A percentile compares a stretch with the other conserved stretches of the same genome.
These are phyloP conservation scores for Raffaelea ambrosiae DNA, from an alignment of 2,329 filamentous ascomycete species.

Conservation along the genomic window DNA sequence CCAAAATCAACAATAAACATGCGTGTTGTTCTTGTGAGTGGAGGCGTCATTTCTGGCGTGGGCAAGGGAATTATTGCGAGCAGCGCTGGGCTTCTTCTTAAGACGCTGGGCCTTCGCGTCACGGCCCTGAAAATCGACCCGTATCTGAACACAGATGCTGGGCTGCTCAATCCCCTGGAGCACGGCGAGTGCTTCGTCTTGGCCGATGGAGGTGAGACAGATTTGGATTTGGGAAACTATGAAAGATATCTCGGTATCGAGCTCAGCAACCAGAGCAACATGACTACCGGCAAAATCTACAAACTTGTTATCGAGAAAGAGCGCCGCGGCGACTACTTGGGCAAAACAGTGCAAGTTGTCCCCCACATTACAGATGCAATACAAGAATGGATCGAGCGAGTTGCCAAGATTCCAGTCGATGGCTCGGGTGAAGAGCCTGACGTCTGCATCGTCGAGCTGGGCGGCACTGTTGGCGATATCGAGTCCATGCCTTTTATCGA, in stretches of 20 bases:
- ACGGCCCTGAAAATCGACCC: constrained; percentile 43
- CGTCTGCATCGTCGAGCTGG: constrained; percentile 70
- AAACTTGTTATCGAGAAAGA: constrained; percentile 71
- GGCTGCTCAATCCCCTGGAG: constrained; percentile 29
- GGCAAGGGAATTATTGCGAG: constrained; percentile 17
- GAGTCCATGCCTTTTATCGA: constrained; percentile 85
- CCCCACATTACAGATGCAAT: constrained; percentile 89
- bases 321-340: constrained; percentile 66
- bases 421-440: constrained; percentile 76
- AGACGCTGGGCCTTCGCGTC: constrained; percentile 71
- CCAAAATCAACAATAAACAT: no score
- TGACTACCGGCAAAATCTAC: constrained; percentile 97
- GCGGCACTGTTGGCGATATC: constrained; percentile 68
- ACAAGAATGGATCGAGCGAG: constrained; percentile 84
- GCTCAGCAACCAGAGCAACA: constrained; percentile 75
- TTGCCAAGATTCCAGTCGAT: constrained; percentile 78
- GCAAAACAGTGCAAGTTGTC: constrained; percentile 53
- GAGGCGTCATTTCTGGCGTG: constrained; percentile 16
- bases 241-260: constrained; percentile 51
- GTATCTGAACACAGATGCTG: constrained; percentile 32
- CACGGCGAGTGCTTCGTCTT: constrained; percentile 89
- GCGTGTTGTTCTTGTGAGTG: background rate
- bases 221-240: constrained; percentile 51
- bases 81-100: constrained; percentile 56
- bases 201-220: constrained; percentile 65